Evolutionary conservation across 306 rosid genomes (phyloP), one percentile per base, ranked within the genome.

Genomic region (Gynostemma pentaphyllum): DNA sequence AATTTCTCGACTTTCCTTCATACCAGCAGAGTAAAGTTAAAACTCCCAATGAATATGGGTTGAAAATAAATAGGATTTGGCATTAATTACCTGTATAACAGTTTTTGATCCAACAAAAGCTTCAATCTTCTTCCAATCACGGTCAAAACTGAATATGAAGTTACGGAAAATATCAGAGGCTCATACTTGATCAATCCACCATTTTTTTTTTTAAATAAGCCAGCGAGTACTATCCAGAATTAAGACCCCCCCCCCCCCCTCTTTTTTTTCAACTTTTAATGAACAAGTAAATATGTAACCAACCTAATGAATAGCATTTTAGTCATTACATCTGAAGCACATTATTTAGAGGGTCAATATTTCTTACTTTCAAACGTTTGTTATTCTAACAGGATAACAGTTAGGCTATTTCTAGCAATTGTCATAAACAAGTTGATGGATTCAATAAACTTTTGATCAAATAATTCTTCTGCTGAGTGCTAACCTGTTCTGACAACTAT

Each of bases 71-170:
- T 64, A 28, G 34, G 50, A 27, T 10, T 30, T 7, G 50, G 61
- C 70, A 53, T 26, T 42, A 51, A 57, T 69, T 78, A 88, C 99
- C 96, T 88, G 99, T 66, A 92, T 92, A 69, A 86, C 99, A 23
- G 96, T 86, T 77, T 92, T 92, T 12, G 99, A 92, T 47, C 96
- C 95, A 62, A 92, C 64, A 81, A 88, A 92, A 23, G 99, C 96
- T 84, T 92, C 99, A 76, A 92, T 92, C 80, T 92, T 92, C 80
- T 92, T 92, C 99, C 99, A 92, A 72, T 92, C 99, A 27, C 96
- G 99, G 67, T 92, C 99, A 83, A 92, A 92, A 27, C 99, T 92
- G 80, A 41, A 74, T 30, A 61, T 13, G 36, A 62, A 61, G 10
- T 34, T 67, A 62, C 63, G 62, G n/a, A 53, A 28, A 56, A 47